A percentile compares a stretch with the other conserved stretches of the same genome.
These are phyloP conservation scores for Kwoniella sp. DNA, from an alignment of 768 basidiomycete genomes.

Conservation along the genomic window DNA sequence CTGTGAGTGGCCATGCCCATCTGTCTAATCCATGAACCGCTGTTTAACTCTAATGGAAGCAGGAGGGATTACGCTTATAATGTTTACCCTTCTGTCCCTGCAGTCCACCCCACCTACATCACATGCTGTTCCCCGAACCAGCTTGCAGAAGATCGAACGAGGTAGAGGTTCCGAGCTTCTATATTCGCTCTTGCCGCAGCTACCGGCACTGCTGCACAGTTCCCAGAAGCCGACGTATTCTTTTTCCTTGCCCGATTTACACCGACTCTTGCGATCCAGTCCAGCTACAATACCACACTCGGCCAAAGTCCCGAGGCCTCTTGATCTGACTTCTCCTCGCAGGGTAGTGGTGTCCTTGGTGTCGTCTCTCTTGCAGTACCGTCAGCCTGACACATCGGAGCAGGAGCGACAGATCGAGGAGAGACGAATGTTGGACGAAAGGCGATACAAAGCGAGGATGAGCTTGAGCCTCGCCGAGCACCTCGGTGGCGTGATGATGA, in stretches of 20 bases:
- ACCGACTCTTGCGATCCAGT: background rate
- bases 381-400: background rate
- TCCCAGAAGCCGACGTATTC: background rate
- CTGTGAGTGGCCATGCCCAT: conserved; percentile 2
- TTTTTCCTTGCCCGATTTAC: conserved; percentile 9
- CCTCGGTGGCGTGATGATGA: conserved; percentile 10
- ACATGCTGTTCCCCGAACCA: background rate
- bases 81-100: background rate
- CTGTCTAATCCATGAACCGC: too few species aligned
- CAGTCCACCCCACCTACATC: conserved; percentile 15
- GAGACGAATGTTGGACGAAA: conserved; percentile 4
- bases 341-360: background rate
- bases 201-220: conserved; percentile 8
- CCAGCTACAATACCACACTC: background rate
- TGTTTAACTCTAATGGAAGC: too few species aligned
- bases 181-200: conserved; percentile 9
- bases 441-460: conserved; percentile 17
- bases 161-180: conserved; percentile 3
- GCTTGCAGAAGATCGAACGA: background rate
- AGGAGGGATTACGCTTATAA: background rate
- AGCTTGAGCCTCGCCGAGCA: conserved; percentile 9
- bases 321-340: background rate
- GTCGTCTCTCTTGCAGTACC: background rate
- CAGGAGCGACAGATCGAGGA: background rate
- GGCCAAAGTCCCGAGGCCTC: background rate